Evolutionary conservation across 345 rosid genomes (phyloP), one percentile per base, ranked within the genome.

Genomic region (Ceriops tagal): DNA sequence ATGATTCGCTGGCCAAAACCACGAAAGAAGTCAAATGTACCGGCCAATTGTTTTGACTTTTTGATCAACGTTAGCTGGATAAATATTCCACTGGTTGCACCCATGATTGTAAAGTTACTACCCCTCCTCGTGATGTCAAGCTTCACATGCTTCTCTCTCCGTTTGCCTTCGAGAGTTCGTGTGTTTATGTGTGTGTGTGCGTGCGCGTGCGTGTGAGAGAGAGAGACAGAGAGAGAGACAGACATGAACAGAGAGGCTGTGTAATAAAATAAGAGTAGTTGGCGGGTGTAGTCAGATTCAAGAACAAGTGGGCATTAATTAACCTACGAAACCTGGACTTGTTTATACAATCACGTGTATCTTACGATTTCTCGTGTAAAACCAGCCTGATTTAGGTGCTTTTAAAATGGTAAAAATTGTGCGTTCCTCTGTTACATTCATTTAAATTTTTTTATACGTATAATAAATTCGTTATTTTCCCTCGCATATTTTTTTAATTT

Each of bases 1-100:
- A 58, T 58, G 75, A 71, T 71, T 64, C 64, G 69, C 55, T 71
- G 27, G n/a, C 34, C 62, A 32, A 55, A 55, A 55, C 28, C 30
- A 8, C 22, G 8, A 55, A 28, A 2, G 58, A 28, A 2, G 58
- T 55, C 58, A 55, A 62, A 71, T 43, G 47, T 49, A 32, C 19
- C 30, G 6, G 18, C 22, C 55, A 32, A 26, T 24, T 13, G 18
- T 61, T 63, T 71, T 57, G 75, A 71, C 75, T 64, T 71, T 43
- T 43, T 56, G 34, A 30, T 21, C 34, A 71, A 43, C 28, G 10
- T 15, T 61, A 56, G 66, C 59, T 69, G 66, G 72, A 70, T 52
- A 52, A 52, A 51, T 70, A 22, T 61, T 32, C 61, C 52, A 34
- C 73, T 52, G 22, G 10, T 24, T 63, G 61, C 67, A 61, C 53